Percentiles rank a stretch among this genome's conserved stretches.
Evolutionary conservation across 2,329 filamentous ascomycete genomes (phyloP).

Genomic region (Talaromyces piceae): DNA sequence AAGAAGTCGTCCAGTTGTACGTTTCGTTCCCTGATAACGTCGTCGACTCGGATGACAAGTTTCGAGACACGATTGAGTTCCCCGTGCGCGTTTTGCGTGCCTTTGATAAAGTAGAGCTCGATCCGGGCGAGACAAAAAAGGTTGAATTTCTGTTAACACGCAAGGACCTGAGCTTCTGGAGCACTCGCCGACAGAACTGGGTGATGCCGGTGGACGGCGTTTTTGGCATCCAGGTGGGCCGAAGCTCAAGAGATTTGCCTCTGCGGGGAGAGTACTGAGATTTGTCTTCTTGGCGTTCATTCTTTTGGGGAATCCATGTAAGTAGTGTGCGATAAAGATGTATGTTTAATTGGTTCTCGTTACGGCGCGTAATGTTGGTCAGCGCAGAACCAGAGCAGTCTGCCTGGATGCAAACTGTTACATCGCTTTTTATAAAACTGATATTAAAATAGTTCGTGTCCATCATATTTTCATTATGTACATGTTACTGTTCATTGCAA

Average conservation of each 20-base stretch:
- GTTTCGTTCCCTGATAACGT: conserved; percentile 53
- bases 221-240: conserved; percentile 29
- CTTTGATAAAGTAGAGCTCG: conserved; percentile 61
- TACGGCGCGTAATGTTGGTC: too few species aligned
- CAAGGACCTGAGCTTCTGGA: conserved; percentile 68
- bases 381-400: too few species aligned
- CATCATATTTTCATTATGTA: too few species aligned
- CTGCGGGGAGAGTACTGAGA: conserved; percentile 21
- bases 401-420: too few species aligned
- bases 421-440: too few species aligned
- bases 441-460: too few species aligned
- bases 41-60: conserved; percentile 17
- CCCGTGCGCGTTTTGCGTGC: conserved; percentile 57
- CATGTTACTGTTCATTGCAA: too few species aligned
- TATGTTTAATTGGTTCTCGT: too few species aligned
- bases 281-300: neutral
- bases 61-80: conserved; percentile 50
- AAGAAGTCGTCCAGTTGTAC: conserved; percentile 55
- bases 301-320: too few species aligned
- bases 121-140: conserved; percentile 45
- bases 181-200: conserved; percentile 62
- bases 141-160: conserved; percentile 56
- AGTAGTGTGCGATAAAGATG: too few species aligned
- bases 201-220: conserved; percentile 43
- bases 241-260: conserved; percentile 29